phyloP scores from a whole-genome alignment of 345 rosid species.

The Cochlearia excelsa region DNA sequence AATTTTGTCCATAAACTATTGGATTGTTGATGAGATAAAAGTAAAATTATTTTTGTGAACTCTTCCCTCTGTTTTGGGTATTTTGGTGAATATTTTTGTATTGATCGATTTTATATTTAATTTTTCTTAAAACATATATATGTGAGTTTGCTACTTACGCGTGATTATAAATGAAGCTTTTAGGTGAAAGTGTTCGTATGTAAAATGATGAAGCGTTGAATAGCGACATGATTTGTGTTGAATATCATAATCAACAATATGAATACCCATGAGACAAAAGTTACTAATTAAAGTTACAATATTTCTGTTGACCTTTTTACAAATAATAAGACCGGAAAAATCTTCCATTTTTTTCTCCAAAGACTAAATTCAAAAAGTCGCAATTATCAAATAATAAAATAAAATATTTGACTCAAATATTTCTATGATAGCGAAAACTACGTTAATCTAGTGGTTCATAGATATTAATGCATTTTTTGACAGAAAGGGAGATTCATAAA shows the following conservation, averaged over 20 bases:
- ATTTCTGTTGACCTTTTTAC: slow-evolving; percentile 29
- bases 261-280: slow-evolving; percentile 30
- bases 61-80: not conserved
- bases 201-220: slow-evolving; percentile 35
- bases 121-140: slow-evolving; percentile 13
- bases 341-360: slow-evolving; percentile 20
- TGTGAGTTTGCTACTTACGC: slow-evolving; percentile 29
- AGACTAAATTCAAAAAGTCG: slow-evolving; percentile 34
- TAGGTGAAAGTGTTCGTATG: slow-evolving; percentile 30
- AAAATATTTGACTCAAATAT: slow-evolving; percentile 25
- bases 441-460: too few species aligned
- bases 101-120: not conserved
- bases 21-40: too few species aligned
- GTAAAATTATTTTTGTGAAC: not conserved
- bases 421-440: slow-evolving; percentile 15
- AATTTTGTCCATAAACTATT: too few species aligned
- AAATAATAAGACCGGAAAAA: slow-evolving; percentile 16
- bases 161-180: slow-evolving; percentile 26
- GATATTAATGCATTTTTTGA: too few species aligned
- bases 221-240: slow-evolving; percentile 26
- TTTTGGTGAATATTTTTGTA: not conserved
- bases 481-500: too few species aligned
- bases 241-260: slow-evolving; percentile 25
- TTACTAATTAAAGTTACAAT: slow-evolving; percentile 28
- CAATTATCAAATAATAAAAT: slow-evolving; percentile 26